phyloP scores from a whole-genome alignment of 2,329 filamentous ascomycete species.

The Trichoderma koningii region DNA sequence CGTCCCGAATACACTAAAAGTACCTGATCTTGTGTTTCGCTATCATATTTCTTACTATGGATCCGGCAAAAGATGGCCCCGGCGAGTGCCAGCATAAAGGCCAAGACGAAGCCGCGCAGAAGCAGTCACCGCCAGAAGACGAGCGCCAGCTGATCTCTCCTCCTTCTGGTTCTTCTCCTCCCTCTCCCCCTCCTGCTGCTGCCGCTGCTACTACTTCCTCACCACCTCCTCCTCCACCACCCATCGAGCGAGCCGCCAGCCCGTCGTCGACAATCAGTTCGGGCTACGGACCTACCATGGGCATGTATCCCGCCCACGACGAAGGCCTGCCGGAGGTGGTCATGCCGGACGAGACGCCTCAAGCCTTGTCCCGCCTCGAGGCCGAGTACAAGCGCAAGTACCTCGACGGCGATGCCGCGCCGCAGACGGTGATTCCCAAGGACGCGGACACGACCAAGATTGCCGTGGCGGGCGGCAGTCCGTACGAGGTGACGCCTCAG shows the following conservation, averaged over 20 bases:
- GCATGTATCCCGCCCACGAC: constrained; percentile 13
- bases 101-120: neutral
- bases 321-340: constrained; percentile 25
- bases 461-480: constrained; percentile 6
- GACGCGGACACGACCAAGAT: constrained; percentile 22
- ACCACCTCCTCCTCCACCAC: too few relatives aligned
- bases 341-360: neutral
- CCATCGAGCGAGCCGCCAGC: neutral
- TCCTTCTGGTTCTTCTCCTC: neutral
- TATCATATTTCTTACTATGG: neutral
- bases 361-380: constrained; percentile 14
- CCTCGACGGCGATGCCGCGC: constrained; percentile 9
- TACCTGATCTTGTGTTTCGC: too few relatives aligned
- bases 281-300: constrained; percentile 19
- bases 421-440: neutral
- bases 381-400: constrained; percentile 25
- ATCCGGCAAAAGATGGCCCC: neutral
- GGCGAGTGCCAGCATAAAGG: neutral
- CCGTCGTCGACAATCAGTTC: constrained; percentile 17
- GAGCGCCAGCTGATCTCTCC: neutral
- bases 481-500: neutral
- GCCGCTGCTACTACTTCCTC: too few relatives aligned
- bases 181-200: too few relatives aligned
- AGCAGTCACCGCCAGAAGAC: neutral
- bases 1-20: neutral